Conservation (phyloP, 2,329 filamentous ascomycete species). For the Diaporthe eres region DNA sequence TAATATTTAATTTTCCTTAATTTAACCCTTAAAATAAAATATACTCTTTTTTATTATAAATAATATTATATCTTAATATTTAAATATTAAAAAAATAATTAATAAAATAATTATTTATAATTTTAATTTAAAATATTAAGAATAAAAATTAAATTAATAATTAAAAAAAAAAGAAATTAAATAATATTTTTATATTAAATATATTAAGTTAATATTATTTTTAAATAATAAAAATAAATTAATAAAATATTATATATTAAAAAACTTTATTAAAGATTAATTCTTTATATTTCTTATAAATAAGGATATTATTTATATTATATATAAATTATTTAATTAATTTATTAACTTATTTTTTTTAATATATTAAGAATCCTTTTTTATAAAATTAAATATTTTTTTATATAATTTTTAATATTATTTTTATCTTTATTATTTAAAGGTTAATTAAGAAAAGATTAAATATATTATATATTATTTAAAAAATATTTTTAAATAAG, state of each 20-base stretch:
- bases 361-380: too few species aligned
- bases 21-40: background rate
- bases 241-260: background rate
- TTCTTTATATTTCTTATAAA: too few species aligned
- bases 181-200: too few species aligned
- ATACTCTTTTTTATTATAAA: background rate
- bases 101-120: too few species aligned
- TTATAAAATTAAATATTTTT: too few species aligned
- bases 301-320: background rate
- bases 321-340: background rate
- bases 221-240: background rate
- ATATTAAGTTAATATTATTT: background rate
- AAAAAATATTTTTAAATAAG: background rate
- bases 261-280: background rate
- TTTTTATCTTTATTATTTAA: background rate
- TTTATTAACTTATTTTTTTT: background rate
- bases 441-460: background rate
- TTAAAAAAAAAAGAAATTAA: too few species aligned
- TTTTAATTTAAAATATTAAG: too few species aligned
- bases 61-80: too few species aligned
- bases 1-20: background rate
- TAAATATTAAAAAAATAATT: too few species aligned
- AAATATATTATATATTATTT: background rate
- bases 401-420: background rate
- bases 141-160: too few species aligned